Evolutionary conservation across 768 basidiomycete species (phyloP), one percentile per base, ranked within the genome.

Genomic region (Mrakia frigida): DNA sequence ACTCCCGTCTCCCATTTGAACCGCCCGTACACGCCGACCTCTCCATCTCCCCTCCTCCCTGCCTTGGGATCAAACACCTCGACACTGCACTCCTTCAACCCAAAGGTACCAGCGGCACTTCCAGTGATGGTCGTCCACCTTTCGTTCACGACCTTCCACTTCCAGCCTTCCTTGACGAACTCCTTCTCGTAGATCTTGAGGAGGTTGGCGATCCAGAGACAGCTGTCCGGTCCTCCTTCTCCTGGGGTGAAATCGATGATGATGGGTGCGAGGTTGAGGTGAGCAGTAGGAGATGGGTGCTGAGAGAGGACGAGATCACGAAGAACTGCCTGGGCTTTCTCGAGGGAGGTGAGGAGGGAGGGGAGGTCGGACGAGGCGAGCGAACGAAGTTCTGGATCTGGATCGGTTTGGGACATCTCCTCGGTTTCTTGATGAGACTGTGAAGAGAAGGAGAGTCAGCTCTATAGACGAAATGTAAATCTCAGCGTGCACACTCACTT

Each of bases 1-100:
- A 99, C 94, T 3, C 97, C 97, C 76, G 91, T 94, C 83, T 99
- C 97, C 89, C 91, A 94, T 52, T 89, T 85, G 73, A 98, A 82
- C 0, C 85, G 83, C 77, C 94, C 94, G 80, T 92, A 98, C 11
- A 89, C 89, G 0, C 91, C 90, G 1, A 87, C 84, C 0, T 92
- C 92, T 21, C 59, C 50, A 0, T 72, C 71, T 50, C 52, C 50
- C 33, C 31, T 37, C n/a, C 33, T 59, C 6, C 71, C 59, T 18
- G 28, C 71, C 35, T 37, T 59, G 16, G 71, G 71, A 39, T 72
- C 59, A 31, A 31, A 72, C 5, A 72, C 71, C 71, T 72, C 71
- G 18, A 72, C 39, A 2, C 25, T 21, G 11, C 52, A 31, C 52
- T 72, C 59, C 23, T 41, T 37, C 53, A 56, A 37, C 18, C 71